Evolutionary conservation across 768 basidiomycete species (phyloP).

Genomic region (Trametes sanguinea): DNA sequence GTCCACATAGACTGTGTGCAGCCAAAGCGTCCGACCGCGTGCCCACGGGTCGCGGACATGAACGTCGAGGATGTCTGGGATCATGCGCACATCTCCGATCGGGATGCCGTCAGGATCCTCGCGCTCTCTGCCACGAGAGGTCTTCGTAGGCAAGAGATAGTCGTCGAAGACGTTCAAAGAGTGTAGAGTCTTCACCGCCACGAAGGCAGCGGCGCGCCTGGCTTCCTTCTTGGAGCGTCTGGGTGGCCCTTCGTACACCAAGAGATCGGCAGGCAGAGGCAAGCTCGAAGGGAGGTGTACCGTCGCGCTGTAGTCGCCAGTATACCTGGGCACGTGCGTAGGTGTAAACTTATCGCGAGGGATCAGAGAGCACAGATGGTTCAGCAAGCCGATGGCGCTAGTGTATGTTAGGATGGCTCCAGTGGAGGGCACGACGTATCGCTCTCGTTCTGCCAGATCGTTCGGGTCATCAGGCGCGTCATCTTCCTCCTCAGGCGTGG

Average conservation of each 20-base stretch:
- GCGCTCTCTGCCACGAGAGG: conserved; percentile 47
- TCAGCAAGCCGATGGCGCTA: conserved; percentile 68
- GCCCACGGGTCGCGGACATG: conserved; percentile 69
- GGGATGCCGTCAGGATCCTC: conserved; percentile 55
- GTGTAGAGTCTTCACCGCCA: conserved; percentile 70
- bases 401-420: conserved; percentile 82
- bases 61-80: conserved; percentile 61
- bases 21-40: conserved; percentile 55
- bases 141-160: conserved; percentile 72
- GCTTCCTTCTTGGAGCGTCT: conserved; percentile 77
- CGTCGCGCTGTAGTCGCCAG: conserved; percentile 56
- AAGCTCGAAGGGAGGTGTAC: conserved; percentile 70
- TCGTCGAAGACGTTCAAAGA: conserved; percentile 79
- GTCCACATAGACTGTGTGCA: conserved; percentile 61
- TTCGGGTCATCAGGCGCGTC: conserved; percentile 46
- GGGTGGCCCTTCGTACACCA: conserved; percentile 59
- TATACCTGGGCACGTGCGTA: conserved; percentile 58
- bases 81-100: conserved; percentile 43
- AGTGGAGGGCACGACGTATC: conserved; percentile 69
- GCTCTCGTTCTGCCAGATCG: conserved; percentile 68
- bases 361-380: conserved; percentile 76
- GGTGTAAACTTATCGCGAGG: conserved; percentile 72
- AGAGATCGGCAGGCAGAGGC: conserved; percentile 55
- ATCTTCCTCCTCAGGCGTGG: conserved; percentile 38
- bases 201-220: conserved; percentile 79